Conservation (phyloP, 2,329 filamentous ascomycete genomes). For the Hypomyces rosellus region DNA sequence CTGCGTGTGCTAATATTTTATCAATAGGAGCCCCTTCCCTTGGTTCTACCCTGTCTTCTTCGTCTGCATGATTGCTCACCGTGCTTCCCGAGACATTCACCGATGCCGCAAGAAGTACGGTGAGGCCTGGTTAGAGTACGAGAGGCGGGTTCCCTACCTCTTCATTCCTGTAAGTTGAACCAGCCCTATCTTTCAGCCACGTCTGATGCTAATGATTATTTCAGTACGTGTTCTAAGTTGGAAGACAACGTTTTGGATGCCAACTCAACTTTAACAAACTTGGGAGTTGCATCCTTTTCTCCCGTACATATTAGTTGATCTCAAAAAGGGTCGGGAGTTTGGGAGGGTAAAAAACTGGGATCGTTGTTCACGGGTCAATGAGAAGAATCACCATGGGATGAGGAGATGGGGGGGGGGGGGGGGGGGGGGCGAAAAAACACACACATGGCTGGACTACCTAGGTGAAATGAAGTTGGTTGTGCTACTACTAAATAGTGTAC, state of each 20-base stretch:
- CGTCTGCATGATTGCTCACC: conserved; percentile 71
- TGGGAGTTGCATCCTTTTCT: conserved; percentile 3
- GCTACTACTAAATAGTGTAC: too few species aligned
- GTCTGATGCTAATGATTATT: too few species aligned
- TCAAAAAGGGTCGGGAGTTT: neutral
- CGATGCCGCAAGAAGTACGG: conserved; percentile 76
- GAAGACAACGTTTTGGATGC: neutral
- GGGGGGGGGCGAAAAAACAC: too few species aligned
- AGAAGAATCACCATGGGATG: too few species aligned
- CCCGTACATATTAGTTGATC: conserved; percentile 12
- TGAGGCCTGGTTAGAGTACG: conserved; percentile 74
- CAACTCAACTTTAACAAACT: neutral
- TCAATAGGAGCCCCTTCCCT: conserved; percentile 63
- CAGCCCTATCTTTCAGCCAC: conserved; percentile 19
- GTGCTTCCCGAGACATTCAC: conserved; percentile 68
- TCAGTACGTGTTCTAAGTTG: conserved; percentile 37
- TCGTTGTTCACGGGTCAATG: too few species aligned
- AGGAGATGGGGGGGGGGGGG: too few species aligned
- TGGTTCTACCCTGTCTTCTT: conserved; percentile 93
- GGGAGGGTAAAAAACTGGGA: neutral
- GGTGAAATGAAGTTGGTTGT: too few species aligned
- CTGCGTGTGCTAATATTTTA: conserved; percentile 8
- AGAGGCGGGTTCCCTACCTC: conserved; percentile 70
- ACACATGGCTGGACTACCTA: too few species aligned
- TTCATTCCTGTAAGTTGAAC: conserved; percentile 61